A percentile compares a stretch with the other conserved stretches of the same genome.
Evolutionary conservation across 1,139 yeast genomes (phyloP).

Genomic region (Candida freyschussii): DNA sequence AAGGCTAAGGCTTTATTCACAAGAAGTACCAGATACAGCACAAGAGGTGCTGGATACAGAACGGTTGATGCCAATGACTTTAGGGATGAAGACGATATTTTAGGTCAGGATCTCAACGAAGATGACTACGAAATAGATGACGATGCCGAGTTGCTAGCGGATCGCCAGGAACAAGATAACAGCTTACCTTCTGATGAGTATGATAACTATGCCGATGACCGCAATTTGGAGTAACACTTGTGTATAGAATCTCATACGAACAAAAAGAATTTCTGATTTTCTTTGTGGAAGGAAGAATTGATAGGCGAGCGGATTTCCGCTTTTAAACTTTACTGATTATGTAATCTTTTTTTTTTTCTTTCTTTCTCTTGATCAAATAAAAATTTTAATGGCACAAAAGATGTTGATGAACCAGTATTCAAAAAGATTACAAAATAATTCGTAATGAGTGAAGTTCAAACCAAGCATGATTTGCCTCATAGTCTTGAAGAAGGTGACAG

Average conservation of each 20-base stretch:
- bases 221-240: conserved; percentile 7
- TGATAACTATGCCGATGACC: conserved; percentile 8
- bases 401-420: too few species aligned
- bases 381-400: too few species aligned
- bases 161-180: conserved; percentile 1
- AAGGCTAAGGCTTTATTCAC: conserved; percentile 23
- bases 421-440: too few species aligned
- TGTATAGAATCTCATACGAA: too few species aligned
- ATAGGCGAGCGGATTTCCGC: too few species aligned
- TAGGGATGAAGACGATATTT: conserved; percentile 22
- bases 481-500: conserved; percentile 19
- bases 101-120: conserved; percentile 23
- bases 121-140: conserved; percentile 24
- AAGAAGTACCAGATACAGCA: conserved; percentile 17
- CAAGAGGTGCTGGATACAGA: conserved; percentile 22
- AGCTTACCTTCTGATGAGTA: conserved; percentile 11
- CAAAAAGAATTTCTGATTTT: too few species aligned
- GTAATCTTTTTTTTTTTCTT: too few species aligned
- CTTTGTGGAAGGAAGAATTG: too few species aligned
- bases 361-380: too few species aligned
- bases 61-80: conserved; percentile 17
- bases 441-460: conserved; percentile 5
- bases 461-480: not conserved
- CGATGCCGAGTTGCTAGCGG: conserved; percentile 15
- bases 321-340: too few species aligned